phyloP scores from a whole-genome alignment of 2,329 filamentous ascomycete species.

The Trichophyton verrucosum region DNA sequence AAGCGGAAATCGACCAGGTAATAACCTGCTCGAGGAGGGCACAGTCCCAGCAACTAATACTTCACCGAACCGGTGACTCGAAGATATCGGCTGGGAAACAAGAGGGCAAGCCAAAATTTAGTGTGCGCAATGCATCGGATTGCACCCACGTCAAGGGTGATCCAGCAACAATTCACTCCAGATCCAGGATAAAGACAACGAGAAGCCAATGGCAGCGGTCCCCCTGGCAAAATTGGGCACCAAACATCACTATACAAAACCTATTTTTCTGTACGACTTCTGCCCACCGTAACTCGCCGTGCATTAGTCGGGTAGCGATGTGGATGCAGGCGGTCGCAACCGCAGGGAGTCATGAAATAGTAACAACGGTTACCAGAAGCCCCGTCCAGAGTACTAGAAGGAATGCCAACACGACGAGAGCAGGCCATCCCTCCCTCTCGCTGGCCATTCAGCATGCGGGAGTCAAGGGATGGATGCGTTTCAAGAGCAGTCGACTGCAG shows the following conservation, averaged over 20 bases:
- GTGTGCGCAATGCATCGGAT: conserved; percentile 1
- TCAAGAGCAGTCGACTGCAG: background rate
- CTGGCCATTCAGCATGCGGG: conserved; percentile 1
- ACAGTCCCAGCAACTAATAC: background rate
- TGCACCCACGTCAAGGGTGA: conserved; percentile 4
- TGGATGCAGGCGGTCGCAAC: conserved; percentile 3
- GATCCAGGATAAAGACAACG: background rate
- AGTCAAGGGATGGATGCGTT: background rate
- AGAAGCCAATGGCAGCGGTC: background rate
- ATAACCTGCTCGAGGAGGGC: conserved; percentile 1
- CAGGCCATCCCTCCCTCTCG: background rate
- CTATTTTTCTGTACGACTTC: conserved; percentile 2
- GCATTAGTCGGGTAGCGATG: conserved; percentile 8
- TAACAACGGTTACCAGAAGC: background rate
- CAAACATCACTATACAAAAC: background rate
- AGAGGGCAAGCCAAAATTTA: background rate
- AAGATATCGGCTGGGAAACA: background rate
- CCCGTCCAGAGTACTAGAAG: background rate
- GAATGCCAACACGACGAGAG: conserved; percentile 1
- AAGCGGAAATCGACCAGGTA: conserved; percentile 1
- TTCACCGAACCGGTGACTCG: background rate
- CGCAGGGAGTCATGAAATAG: background rate
- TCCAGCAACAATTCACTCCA: conserved; percentile 3
- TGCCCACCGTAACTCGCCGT: background rate
- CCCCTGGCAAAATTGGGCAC: conserved; percentile 4